Evolutionary conservation across 2,329 filamentous ascomycete genomes (phyloP).

Genomic region (Neocucurbitaria cava): DNA sequence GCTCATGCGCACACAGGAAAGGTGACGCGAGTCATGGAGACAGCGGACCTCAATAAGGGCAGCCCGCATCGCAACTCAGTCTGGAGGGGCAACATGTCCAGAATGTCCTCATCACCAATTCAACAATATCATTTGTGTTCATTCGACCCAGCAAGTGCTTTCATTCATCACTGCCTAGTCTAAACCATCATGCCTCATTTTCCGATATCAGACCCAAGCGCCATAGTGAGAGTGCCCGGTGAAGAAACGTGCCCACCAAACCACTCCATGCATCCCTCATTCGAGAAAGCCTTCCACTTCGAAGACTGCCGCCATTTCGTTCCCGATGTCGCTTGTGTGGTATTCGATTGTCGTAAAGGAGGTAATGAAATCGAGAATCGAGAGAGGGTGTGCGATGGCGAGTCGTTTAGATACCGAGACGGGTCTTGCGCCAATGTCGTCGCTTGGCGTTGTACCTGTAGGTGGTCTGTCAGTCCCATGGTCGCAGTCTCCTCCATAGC

Average conservation of each 20-base stretch:
- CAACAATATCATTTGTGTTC: constrained; percentile 14
- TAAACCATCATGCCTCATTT: constrained; percentile 43
- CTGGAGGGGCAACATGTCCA: not conserved
- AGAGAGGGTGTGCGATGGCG: constrained; percentile 50
- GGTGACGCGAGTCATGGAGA: not conserved
- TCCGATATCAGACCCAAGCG: constrained; percentile 46
- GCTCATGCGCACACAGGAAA: not conserved
- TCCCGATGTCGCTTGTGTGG: constrained; percentile 40
- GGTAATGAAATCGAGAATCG: constrained; percentile 38
- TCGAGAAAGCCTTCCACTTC: constrained; percentile 29
- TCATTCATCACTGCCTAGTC: constrained; percentile 46
- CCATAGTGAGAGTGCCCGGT: constrained; percentile 42
- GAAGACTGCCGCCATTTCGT: constrained; percentile 38
- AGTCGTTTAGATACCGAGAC: constrained; percentile 91
- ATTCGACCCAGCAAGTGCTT: constrained; percentile 44
- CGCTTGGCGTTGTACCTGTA: constrained; percentile 99
- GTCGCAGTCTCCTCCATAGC: not conserved
- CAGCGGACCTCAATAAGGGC: not conserved
- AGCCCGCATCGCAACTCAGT: not conserved
- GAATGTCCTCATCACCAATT: constrained; percentile 9
- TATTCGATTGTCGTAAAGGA: constrained; percentile 28
- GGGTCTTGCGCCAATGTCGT: constrained; percentile 99
- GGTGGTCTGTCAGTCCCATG: constrained; percentile 18
- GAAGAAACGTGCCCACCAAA: constrained; percentile 28
- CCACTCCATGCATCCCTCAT: constrained; percentile 35